phyloP scores from a whole-genome alignment of 371 early-diverging fungal genomes.

The Syncephalastrum contaminatum region DNA sequence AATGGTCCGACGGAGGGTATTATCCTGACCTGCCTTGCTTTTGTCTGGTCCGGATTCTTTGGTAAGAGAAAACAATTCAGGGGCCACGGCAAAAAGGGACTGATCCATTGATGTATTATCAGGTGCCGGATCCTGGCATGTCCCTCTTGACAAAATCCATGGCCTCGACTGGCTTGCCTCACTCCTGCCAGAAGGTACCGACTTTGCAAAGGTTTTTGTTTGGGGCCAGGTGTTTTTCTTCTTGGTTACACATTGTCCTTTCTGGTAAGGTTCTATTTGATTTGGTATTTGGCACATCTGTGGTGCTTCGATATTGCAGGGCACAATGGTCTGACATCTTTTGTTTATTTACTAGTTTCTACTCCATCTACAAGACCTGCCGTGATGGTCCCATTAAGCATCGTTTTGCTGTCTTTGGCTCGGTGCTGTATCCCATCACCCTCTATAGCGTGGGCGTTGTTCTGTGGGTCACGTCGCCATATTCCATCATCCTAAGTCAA shows the following conservation, averaged over 20 bases:
- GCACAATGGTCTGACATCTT: not conserved
- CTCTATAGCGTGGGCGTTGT: constrained; percentile 8
- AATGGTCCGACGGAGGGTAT: constrained; percentile 98
- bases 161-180: constrained; percentile 17
- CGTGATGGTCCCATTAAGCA: constrained; percentile 34
- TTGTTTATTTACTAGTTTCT: constrained; percentile 7
- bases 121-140: constrained; percentile 44
- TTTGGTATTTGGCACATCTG: not conserved
- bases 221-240: constrained; percentile 37
- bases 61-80: constrained; percentile 24
- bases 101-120: constrained; percentile 11
- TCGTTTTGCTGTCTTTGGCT: constrained; percentile 9
- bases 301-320: not conserved
- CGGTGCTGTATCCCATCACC: constrained; percentile 12
- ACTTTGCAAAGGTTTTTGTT: constrained; percentile 38
- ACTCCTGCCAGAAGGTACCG: constrained; percentile 23
- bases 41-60: constrained; percentile 70
- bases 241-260: constrained; percentile 36
- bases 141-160: constrained; percentile 25
- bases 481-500: constrained; percentile 59
- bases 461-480: constrained; percentile 70
- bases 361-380: constrained; percentile 63
- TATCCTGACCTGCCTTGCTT: constrained; percentile 66
- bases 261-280: constrained; percentile 28
- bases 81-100: not conserved